Percentiles rank a stretch among this genome's conserved stretches.
These are phyloP conservation scores for Telfairia occidentalis DNA, from an alignment of 331 rosid genomes.

Conservation along the genomic window DNA sequence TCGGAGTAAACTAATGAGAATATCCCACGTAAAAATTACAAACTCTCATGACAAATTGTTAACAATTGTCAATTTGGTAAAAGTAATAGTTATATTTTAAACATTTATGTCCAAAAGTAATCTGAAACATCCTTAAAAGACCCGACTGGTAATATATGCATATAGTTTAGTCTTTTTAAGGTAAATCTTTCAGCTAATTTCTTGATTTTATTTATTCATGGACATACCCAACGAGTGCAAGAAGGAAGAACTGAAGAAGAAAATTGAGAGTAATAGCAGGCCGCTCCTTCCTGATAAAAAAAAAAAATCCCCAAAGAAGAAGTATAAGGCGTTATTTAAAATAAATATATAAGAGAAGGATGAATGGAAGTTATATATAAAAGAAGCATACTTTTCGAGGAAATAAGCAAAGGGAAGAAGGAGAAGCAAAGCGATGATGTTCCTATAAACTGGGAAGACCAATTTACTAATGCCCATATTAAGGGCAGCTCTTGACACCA, in stretches of 20 bases:
- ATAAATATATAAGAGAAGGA: neutral
- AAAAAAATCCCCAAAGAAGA: neutral
- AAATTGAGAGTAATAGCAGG: conserved; percentile 63
- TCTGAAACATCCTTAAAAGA: no score
- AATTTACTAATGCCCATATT: conserved; percentile 95
- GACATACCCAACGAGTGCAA: conserved; percentile 86
- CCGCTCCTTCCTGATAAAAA: conserved; percentile 67
- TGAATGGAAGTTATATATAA: no score
- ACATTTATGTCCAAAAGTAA: no score
- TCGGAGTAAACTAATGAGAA: no score
- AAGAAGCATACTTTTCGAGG: conserved; percentile 51
- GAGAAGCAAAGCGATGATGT: conserved; percentile 69
- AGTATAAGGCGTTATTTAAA: no score
- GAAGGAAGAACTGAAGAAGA: conserved; percentile 62
- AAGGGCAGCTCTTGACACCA: conserved; percentile 85
- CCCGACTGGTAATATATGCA: no score
- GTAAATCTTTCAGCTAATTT: neutral
- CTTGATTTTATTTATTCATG: neutral
- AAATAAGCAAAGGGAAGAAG: conserved; percentile 85
- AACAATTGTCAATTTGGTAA: no score
- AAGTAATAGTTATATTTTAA: no score
- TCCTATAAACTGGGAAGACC: conserved; percentile 84
- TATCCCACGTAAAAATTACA: no score
- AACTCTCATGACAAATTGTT: no score
- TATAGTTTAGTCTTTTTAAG: neutral